A percentile compares a stretch with the other conserved stretches of the same genome.
Conservation (phyloP, 371 early-diverging fungal genomes). For the Mucor plumbeus region DNA sequence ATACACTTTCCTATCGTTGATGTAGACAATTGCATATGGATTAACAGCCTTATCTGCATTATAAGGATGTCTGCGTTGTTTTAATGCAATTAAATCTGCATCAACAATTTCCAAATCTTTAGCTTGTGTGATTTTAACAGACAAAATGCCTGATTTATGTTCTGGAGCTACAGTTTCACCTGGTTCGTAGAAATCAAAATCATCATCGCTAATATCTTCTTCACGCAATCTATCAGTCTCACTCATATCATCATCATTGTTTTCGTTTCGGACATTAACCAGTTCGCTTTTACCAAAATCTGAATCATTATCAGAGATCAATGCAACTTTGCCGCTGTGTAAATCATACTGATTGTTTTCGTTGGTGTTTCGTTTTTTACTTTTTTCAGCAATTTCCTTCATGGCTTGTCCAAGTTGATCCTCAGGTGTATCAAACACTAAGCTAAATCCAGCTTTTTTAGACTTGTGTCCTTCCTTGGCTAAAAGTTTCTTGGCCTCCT, state of each 20-base stretch:
- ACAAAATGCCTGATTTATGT: constrained; percentile 22
- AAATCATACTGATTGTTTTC: neutral
- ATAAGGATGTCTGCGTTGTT: constrained; percentile 38
- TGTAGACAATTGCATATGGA: constrained; percentile 41
- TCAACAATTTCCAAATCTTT: constrained; percentile 42
- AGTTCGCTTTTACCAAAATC: constrained; percentile 7
- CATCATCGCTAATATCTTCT: neutral
- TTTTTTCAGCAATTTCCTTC: neutral
- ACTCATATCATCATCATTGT: neutral
- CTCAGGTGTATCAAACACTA: neutral
- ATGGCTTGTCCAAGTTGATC: neutral
- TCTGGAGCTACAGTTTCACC: neutral
- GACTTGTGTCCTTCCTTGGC: neutral
- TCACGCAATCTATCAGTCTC: neutral
- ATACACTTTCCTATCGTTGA: constrained; percentile 40
- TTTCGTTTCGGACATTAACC: neutral
- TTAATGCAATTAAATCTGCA: constrained; percentile 25
- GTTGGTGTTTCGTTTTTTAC: neutral
- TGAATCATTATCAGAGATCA: neutral
- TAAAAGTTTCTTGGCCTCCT: constrained; percentile 3
- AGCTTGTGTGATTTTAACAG: constrained; percentile 30
- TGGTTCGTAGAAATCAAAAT: constrained; percentile 8
- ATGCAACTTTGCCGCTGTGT: neutral
- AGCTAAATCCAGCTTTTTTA: neutral
- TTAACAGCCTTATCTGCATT: constrained; percentile 29